Base-by-base conservation (phyloP, 768 basidiomycete genomes). In the Mycena pura region DNA sequence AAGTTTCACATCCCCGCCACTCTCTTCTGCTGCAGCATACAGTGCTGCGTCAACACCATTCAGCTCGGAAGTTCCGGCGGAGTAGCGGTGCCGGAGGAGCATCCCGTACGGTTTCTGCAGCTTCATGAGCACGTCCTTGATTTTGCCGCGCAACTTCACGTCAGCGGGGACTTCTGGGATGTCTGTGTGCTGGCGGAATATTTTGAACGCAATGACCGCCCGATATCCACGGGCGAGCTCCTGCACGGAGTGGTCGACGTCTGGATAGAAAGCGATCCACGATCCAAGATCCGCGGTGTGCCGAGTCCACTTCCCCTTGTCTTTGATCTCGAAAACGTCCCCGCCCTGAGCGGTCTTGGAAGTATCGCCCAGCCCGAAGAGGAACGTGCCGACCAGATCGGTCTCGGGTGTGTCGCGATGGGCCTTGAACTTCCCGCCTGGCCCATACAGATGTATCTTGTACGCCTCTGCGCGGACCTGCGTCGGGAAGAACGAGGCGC, bases 221-320 rank as follows among this genome's bases (percentile, higher is more conserved):
- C 72, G 67, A 53, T 73, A 63, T n/a, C 62, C 65, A 28, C 54
- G 8, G 15, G 22, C 3, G 17, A 69, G 22, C 15, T 39, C 34
- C 5, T 36, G 22, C 17, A 73, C 68, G 3, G 40, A 14, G 52
- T 73, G 74, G 1, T 66, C 63, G 10, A 72, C 63, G 52, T 75
- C 74, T 1, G 74, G 70, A 58, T 70, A 69, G 62, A 75, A 75
- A 1, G 72, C 73, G 17, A 67, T 55, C 72, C 72, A 73, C 3
- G 29, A 24, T 1, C 67, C 66, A 1, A 48, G 24, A 4, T 48
- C 27, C 0, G 70, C 66, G 2, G 17, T 38, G 21, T 54, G 21
- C 19, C 40, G 11, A 13, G 8, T 10, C 40, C 40, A 43, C 19
- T 10, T 43, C 19, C 8, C 8, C 8, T 19, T 10, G 36, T 11